Conservation (phyloP, 148 eudicot genomes). For the Tetragonia tetragonoides region DNA sequence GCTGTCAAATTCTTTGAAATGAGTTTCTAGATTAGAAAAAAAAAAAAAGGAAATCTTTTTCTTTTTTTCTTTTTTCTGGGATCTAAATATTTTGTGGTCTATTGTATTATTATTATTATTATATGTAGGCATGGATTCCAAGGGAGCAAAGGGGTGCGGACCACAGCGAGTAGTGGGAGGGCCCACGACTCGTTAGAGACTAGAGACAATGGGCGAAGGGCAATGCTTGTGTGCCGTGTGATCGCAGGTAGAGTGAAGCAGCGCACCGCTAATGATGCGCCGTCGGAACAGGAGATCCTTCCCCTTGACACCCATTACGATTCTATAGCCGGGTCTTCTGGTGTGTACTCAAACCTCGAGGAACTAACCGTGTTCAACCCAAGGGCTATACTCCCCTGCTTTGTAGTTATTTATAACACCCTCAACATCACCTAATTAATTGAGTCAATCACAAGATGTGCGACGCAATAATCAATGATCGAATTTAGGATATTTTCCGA, state of each 20-base stretch:
- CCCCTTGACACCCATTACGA: slow-evolving; percentile 38
- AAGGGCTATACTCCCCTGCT: slow-evolving; percentile 89
- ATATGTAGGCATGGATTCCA: slow-evolving; percentile 66
- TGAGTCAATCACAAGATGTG: too few species aligned
- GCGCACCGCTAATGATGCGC: slow-evolving; percentile 30
- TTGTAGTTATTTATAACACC: slow-evolving; percentile 83
- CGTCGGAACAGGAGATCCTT: slow-evolving; percentile 33
- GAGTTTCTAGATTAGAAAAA: too few species aligned
- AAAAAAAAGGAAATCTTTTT: too few species aligned
- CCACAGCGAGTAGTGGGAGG: slow-evolving; percentile 87
- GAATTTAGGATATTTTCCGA: too few species aligned
- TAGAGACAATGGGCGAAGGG: slow-evolving; percentile 43
- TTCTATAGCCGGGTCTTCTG: slow-evolving; percentile 65
- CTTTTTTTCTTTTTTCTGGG: too few species aligned
- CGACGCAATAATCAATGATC: too few species aligned
- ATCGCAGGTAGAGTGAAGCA: slow-evolving; percentile 83
- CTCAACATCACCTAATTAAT: not conserved
- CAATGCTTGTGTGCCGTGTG: slow-evolving; percentile 92
- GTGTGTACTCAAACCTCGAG: slow-evolving; percentile 71
- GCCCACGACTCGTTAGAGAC: slow-evolving; percentile 68
- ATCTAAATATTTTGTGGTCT: too few species aligned
- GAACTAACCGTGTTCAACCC: slow-evolving; percentile 70
- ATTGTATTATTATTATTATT: not conserved
- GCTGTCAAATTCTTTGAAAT: too few species aligned
- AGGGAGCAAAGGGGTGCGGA: slow-evolving; percentile 58